phyloP scores from a whole-genome alignment of 805 yeast species.

The Lipomyces yamanashiensis region DNA sequence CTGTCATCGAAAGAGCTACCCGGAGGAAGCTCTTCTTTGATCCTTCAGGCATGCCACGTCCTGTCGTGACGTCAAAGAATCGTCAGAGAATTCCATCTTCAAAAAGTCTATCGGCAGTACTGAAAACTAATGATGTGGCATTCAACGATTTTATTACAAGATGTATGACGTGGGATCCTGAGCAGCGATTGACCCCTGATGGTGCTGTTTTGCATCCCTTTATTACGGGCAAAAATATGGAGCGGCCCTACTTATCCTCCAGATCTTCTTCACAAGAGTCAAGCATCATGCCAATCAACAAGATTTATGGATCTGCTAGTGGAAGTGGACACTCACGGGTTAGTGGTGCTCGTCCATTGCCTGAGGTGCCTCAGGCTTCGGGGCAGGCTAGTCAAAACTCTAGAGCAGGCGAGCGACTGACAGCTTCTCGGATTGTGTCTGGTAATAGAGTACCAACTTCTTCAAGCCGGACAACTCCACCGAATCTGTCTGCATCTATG shows the following conservation, averaged over 20 bases:
- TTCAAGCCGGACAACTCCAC: too few species aligned
- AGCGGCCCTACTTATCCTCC: not conserved
- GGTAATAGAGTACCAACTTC: not conserved
- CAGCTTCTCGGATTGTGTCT: not conserved
- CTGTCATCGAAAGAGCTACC: conserved; percentile 43
- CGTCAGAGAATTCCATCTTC: conserved; percentile 39
- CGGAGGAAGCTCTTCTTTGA: conserved; percentile 49
- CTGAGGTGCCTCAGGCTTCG: conserved; percentile 11
- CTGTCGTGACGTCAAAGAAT: conserved; percentile 38
- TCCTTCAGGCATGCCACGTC: conserved; percentile 43
- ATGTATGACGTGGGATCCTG: conserved; percentile 76
- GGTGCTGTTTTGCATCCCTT: conserved; percentile 49
- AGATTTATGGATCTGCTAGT: not conserved
- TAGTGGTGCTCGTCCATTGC: conserved; percentile 22
- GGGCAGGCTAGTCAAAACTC: not conserved
- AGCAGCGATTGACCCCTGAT: conserved; percentile 48
- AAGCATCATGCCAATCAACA: not conserved
- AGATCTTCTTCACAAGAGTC: not conserved
- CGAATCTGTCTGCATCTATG: too few species aligned
- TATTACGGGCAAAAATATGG: conserved; percentile 39
- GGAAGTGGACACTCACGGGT: not conserved
- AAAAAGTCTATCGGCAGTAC: conserved; percentile 38
- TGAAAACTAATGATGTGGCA: conserved; percentile 40
- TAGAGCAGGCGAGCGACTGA: not conserved
- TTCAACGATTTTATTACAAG: conserved; percentile 56